Base-by-base conservation (phyloP, 495 filamentous ascomycete species). In the Lophium mytilinum region DNA sequence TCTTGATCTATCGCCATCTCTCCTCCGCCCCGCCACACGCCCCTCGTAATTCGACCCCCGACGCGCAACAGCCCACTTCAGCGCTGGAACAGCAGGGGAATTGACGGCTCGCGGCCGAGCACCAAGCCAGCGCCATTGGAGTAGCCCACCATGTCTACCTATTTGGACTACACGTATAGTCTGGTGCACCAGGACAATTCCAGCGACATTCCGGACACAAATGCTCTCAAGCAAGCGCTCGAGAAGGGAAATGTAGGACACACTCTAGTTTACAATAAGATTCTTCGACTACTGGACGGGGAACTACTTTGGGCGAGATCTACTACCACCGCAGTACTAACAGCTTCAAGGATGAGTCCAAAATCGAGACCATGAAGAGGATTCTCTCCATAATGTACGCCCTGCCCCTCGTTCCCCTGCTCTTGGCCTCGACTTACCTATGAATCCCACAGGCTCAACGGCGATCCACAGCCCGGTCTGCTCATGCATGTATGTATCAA, bases 341-440 rank as follows among this genome's bases (percentile, higher is more conserved):
- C 24, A 30, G 24, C 24, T 30, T 30, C 24, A 30, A 78, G 59
- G 94, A 99, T 75, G 94, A 99, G 71, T 83, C 83, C 65, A 99
- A 99, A 78, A 77, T 94, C 72, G 94, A 97, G 63, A 97, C 94
- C 14, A 97, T 99, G 94, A 93, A 93, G 80, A 85, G 85, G 75
- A 87, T 99, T 48, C 54, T 66, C 43, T 61, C 62, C 17, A 65
- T 65, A 55, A 73, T 79, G 97, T 30, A 30, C 24, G 24, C 24
- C 24, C 24, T 30, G 24, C 24, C 24, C 24, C 24, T 30, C 24
- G 24, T 30, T 30, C 6, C 24, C 3, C 6, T 30, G 24, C 24
- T 30, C 24, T 30, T 2, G 24, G 24, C 24, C 24, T 30, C 24
- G 24, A 30, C 24, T 30, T 60, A 95, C 89, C 58, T 81, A 95